phyloP scores from a whole-genome alignment of 192 early-diverging fungal genomes.

The Helicostylum pulchrum region DNA sequence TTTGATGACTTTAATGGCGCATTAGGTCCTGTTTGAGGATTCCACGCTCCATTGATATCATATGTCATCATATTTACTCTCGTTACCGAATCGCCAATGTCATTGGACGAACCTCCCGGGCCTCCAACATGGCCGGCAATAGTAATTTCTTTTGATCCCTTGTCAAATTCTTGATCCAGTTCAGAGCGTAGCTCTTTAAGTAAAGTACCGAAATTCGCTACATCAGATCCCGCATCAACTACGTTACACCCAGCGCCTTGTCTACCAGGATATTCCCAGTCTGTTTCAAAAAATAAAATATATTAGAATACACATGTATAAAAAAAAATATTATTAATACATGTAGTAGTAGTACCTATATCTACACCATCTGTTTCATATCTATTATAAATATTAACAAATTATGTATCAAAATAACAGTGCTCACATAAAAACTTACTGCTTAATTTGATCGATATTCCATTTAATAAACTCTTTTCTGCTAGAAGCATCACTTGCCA shows the following conservation, averaged over 20 bases:
- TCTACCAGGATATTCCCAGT: slow-evolving; percentile 67
- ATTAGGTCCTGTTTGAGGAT: slow-evolving; percentile 51
- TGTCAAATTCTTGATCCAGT: slow-evolving; percentile 40
- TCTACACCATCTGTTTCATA: slow-evolving; percentile 70
- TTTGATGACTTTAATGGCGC: slow-evolving; percentile 39
- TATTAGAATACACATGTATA: not conserved
- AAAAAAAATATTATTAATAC: not conserved
- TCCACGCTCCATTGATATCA: slow-evolving; percentile 61
- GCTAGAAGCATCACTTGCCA: slow-evolving; percentile 40
- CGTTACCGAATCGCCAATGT: slow-evolving; percentile 43
- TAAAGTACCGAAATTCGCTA: slow-evolving; percentile 57
- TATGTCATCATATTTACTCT: slow-evolving; percentile 70
- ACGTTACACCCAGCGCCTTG: slow-evolving; percentile 57
- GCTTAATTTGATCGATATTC: slow-evolving; percentile 47
- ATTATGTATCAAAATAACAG: too few species aligned
- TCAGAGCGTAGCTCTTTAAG: slow-evolving; percentile 54
- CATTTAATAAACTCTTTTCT: slow-evolving; percentile 49
- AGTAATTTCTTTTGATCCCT: slow-evolving; percentile 51
- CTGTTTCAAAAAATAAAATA: slow-evolving; percentile 3
- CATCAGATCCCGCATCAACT: slow-evolving; percentile 54
- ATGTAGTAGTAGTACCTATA: slow-evolving; percentile 44
- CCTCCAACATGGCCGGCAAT: slow-evolving; percentile 62
- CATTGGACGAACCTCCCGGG: slow-evolving; percentile 60
- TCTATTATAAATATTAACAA: not conserved
- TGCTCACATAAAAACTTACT: not conserved